These are phyloP conservation scores for Sugiyamaella paludigena DNA, from an alignment of 1,139 yeast genomes.

Conservation along the genomic window DNA sequence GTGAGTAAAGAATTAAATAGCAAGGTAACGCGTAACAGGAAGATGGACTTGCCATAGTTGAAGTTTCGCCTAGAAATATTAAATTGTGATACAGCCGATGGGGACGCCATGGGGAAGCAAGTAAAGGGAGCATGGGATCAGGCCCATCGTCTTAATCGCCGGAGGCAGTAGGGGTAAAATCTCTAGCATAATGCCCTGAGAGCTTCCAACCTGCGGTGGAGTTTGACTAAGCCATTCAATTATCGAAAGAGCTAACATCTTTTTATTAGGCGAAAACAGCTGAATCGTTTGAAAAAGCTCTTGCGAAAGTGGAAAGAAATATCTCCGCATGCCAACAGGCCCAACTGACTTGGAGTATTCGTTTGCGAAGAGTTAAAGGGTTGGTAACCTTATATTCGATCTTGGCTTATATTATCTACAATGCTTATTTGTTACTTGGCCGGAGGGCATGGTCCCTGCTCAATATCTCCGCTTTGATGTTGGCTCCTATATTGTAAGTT, in stretches of 20 bases:
- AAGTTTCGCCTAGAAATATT: too few relatives aligned
- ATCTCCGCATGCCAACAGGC: conserved; percentile 28
- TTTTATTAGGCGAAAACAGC: conserved; percentile 17
- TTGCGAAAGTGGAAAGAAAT: conserved; percentile 31
- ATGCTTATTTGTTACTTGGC: conserved; percentile 25
- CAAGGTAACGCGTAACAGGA: neutral
- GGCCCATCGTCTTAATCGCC: too few relatives aligned
- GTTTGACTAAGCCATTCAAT: too few relatives aligned
- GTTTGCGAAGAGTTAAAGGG: conserved; percentile 33
- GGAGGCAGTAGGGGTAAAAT: too few relatives aligned
- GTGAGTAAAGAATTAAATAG: neutral
- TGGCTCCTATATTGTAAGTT: conserved; percentile 22
- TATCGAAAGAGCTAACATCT: neutral
- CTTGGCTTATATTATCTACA: conserved; percentile 23
- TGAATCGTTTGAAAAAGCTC: conserved; percentile 33
- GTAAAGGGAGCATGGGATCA: too few relatives aligned
- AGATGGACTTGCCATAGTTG: neutral
- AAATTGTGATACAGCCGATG: too few relatives aligned
- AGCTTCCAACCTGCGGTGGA: too few relatives aligned
- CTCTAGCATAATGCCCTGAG: too few relatives aligned
- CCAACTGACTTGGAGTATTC: conserved; percentile 23
- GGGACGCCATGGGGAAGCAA: too few relatives aligned
- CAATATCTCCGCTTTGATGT: conserved; percentile 18
- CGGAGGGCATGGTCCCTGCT: conserved; percentile 9
- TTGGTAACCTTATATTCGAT: conserved; percentile 33